Conservation (phyloP, 1,139 yeast species). For the Candida neerlandica region DNA sequence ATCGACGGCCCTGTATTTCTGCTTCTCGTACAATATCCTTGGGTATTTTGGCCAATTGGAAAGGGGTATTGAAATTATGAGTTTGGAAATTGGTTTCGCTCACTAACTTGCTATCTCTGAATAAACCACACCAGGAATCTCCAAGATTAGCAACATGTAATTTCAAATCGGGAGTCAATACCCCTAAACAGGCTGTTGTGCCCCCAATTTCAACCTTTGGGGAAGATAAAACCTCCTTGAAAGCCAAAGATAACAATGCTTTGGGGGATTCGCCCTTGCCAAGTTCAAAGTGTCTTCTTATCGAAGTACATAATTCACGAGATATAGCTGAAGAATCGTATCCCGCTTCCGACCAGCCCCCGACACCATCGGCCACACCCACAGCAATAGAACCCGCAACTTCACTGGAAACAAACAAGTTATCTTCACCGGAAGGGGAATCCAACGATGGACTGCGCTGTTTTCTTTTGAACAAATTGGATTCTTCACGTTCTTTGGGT, state of each 20-base stretch:
- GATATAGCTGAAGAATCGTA: slow-evolving; percentile 84
- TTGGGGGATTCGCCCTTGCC: slow-evolving; percentile 36
- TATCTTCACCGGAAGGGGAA: slow-evolving; percentile 88
- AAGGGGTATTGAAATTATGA: slow-evolving; percentile 90
- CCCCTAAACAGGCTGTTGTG: slow-evolving; percentile 91
- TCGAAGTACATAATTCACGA: slow-evolving; percentile 60
- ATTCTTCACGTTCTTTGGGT: slow-evolving; percentile 64
- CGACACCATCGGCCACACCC: slow-evolving; percentile 98
- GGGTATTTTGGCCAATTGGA: slow-evolving; percentile 86
- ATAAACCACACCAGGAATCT: slow-evolving; percentile 92
- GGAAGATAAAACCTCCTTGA: slow-evolving; percentile 50
- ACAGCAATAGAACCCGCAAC: slow-evolving; percentile 58
- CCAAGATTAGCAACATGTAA: slow-evolving; percentile 81
- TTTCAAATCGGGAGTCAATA: slow-evolving; percentile 53
- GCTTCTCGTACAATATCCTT: slow-evolving; percentile 57
- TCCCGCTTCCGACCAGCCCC: slow-evolving; percentile 95
- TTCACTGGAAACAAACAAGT: slow-evolving; percentile 59
- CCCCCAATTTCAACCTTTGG: slow-evolving; percentile 85
- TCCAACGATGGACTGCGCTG: slow-evolving; percentile 31
- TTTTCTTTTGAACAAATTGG: slow-evolving; percentile 41
- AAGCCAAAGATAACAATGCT: slow-evolving; percentile 57
- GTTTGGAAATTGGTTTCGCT: slow-evolving; percentile 77
- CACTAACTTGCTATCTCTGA: slow-evolving; percentile 64
- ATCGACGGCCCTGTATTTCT: slow-evolving; percentile 56
- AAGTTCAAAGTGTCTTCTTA: slow-evolving; percentile 31